Evolutionary conservation across 306 rosid genomes (phyloP).

Genomic region (Trifolium fragiferum): DNA sequence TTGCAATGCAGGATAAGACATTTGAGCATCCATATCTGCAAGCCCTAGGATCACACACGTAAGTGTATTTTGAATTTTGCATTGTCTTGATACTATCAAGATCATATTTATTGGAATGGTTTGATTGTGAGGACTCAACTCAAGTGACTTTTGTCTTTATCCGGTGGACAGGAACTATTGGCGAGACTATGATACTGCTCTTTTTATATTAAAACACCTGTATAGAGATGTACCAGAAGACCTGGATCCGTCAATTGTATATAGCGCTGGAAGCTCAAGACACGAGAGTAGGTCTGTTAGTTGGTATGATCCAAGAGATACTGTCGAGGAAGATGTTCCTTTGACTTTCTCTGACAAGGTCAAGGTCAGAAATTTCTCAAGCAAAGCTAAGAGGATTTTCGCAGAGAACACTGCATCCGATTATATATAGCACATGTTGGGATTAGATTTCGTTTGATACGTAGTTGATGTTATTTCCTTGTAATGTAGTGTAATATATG

Average conservation of each 20-base stretch:
- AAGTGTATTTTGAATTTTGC: slow-evolving; percentile 40
- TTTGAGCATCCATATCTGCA: slow-evolving; percentile 88
- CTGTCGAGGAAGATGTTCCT: slow-evolving; percentile 74
- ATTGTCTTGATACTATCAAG: slow-evolving; percentile 13
- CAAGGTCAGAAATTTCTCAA: slow-evolving; percentile 58
- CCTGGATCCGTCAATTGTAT: slow-evolving; percentile 34
- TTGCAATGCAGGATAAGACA: slow-evolving; percentile 85
- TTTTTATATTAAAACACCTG: slow-evolving; percentile 83
- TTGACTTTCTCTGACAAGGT: slow-evolving; percentile 73
- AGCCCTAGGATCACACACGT: slow-evolving; percentile 96
- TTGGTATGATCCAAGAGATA: slow-evolving; percentile 58
- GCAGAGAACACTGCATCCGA: slow-evolving; percentile 27
- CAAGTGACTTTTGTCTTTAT: not conserved
- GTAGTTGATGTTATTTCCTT: not conserved
- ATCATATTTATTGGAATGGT: slow-evolving; percentile 38
- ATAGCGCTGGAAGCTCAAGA: slow-evolving; percentile 43
- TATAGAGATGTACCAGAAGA: slow-evolving; percentile 70
- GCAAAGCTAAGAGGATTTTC: slow-evolving; percentile 55
- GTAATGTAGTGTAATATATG: not conserved
- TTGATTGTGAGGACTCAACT: not conserved
- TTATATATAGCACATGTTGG: slow-evolving; percentile 8
- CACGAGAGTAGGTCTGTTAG: slow-evolving; percentile 45
- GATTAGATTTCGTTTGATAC: slow-evolving; percentile 19
- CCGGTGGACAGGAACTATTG: slow-evolving; percentile 80
- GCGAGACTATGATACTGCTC: slow-evolving; percentile 94